These are phyloP conservation scores for Aspergillus persii DNA, from an alignment of 2,329 filamentous ascomycete species.

Conservation along the genomic window DNA sequence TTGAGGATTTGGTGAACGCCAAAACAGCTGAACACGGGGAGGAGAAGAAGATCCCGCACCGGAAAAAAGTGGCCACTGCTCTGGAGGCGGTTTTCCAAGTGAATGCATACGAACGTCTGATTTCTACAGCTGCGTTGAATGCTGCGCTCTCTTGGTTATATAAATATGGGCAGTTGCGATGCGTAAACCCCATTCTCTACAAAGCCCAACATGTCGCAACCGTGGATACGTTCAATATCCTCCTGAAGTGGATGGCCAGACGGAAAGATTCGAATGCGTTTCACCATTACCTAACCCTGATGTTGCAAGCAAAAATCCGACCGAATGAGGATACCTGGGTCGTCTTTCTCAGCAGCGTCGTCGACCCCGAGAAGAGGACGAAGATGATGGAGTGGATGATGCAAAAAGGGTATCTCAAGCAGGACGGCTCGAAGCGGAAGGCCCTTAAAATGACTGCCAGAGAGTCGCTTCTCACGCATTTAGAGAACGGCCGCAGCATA, in stretches of 20 bases:
- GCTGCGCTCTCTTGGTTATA: constrained; percentile 39
- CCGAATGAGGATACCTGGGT: constrained; percentile 47
- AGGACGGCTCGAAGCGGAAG: constrained; percentile 21
- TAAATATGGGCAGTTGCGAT: constrained; percentile 28
- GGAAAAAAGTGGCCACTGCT: constrained; percentile 19
- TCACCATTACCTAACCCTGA: constrained; percentile 35
- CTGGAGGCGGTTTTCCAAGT: constrained; percentile 34
- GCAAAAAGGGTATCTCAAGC: constrained; percentile 30
- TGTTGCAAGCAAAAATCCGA: constrained; percentile 36
- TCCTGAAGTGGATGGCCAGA: constrained; percentile 39
- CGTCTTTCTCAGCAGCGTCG: constrained; percentile 33
- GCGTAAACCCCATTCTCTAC: constrained; percentile 35
- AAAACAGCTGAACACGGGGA: constrained; percentile 8
- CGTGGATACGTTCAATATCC: constrained; percentile 45
- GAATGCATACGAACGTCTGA: constrained; percentile 25
- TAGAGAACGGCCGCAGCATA: constrained; percentile 33
- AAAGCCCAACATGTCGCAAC: constrained; percentile 36
- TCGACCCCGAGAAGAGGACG: constrained; percentile 27
- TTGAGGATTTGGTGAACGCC: constrained; percentile 37
- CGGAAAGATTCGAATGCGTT: constrained; percentile 41
- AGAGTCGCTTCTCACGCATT: constrained; percentile 31
- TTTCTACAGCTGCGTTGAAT: constrained; percentile 45
- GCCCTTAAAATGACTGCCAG: constrained; percentile 32
- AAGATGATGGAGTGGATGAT: constrained; percentile 32
- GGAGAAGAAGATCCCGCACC: constrained; percentile 2